Evolutionary conservation across 2,329 filamentous ascomycete species (phyloP).

Genomic region (Cercospora berteroae): DNA sequence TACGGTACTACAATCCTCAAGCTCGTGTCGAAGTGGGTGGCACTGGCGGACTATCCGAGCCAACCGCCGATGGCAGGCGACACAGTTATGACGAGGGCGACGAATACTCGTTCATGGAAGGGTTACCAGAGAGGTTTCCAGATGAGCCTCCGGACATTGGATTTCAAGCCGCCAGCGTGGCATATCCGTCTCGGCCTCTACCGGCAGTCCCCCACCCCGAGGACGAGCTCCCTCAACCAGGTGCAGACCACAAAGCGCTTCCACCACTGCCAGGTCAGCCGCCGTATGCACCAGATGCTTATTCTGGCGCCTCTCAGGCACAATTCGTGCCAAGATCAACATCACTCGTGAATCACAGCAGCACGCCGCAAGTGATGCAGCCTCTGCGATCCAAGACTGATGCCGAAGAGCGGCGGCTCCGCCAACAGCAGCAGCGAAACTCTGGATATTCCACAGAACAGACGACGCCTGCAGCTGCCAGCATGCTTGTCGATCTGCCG

Average conservation of each 20-base stretch:
- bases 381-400: conserved; percentile 94
- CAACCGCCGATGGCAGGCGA: conserved; percentile 61
- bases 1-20: conserved; percentile 59
- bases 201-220: conserved; percentile 63
- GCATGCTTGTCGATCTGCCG: conserved; percentile 32
- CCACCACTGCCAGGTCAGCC: conserved; percentile 22
- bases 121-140: conserved; percentile 39
- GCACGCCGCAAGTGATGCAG: conserved; percentile 72
- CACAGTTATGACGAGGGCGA: conserved; percentile 93
- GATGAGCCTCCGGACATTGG: conserved; percentile 82
- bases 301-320: conserved; percentile 29
- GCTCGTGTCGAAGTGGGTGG: conserved; percentile 82
- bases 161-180: conserved; percentile 79
- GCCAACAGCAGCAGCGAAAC: conserved; percentile 43
- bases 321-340: conserved; percentile 66
- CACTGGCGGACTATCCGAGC: conserved; percentile 83
- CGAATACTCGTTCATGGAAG: conserved; percentile 57
- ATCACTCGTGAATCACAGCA: conserved; percentile 78
- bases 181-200: conserved; percentile 52
- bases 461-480: conserved; percentile 36
- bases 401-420: conserved; percentile 65
- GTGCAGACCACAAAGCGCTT: conserved; percentile 21
- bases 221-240: conserved; percentile 35
- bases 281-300: conserved; percentile 30
- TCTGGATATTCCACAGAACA: conserved; percentile 46